A percentile compares a stretch with the other conserved stretches of the same genome.
Conservation (phyloP, 2,329 filamentous ascomycete genomes). For the Scedosporium aurantiacum region DNA sequence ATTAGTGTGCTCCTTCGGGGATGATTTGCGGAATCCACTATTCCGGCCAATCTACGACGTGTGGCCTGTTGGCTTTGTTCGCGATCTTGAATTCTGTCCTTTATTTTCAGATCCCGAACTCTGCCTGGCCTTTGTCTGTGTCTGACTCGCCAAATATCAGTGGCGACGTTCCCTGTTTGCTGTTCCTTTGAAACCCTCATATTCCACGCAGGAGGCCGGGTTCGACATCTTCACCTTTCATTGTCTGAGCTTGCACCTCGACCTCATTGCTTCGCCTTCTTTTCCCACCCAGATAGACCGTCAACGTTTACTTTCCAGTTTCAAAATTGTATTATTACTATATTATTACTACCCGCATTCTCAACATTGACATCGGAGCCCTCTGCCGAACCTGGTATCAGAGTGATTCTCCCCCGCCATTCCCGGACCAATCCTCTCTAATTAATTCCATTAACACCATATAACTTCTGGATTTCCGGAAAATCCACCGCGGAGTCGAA, state of each 20-base stretch:
- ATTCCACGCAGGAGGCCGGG: not conserved
- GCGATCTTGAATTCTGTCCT: not conserved
- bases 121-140: not conserved
- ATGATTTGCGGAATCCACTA: not conserved
- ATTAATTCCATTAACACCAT: not conserved
- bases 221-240: not conserved
- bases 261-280: not conserved
- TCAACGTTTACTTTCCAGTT: not conserved
- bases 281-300: not conserved
- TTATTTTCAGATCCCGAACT: not conserved
- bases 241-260: not conserved
- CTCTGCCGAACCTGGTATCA: not conserved
- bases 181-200: not conserved
- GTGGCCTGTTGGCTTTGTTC: slow-evolving; percentile 4
- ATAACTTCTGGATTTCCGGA: not conserved
- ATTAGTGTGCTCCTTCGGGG: not conserved
- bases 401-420: not conserved
- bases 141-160: not conserved
- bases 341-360: not conserved
- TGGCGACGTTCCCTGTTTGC: not conserved
- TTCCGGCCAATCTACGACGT: not conserved
- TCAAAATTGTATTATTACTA: not conserved
- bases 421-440: not conserved
- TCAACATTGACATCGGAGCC: not conserved
- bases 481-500: not conserved